Evolutionary conservation across 208 protist species (phyloP).

Genomic region (Trypanosoma vivax): DNA sequence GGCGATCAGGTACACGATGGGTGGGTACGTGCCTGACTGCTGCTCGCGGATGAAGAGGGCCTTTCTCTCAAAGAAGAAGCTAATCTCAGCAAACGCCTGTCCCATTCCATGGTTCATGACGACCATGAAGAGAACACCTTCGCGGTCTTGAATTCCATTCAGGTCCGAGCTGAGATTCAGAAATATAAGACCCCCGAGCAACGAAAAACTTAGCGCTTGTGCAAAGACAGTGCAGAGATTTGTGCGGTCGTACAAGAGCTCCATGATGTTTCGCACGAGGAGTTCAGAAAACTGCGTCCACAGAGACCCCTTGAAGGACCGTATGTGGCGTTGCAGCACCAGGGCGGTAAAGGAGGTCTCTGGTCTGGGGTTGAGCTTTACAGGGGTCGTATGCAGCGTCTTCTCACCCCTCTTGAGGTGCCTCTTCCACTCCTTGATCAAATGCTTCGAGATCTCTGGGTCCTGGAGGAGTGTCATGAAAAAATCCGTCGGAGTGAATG

Average conservation of each 20-base stretch:
- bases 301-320: conserved; percentile 32
- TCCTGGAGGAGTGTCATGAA: conserved; percentile 83
- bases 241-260: conserved; percentile 35
- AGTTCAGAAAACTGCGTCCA: conserved; percentile 58
- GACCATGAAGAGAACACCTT: conserved; percentile 64
- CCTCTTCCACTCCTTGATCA: conserved; percentile 68
- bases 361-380: conserved; percentile 30
- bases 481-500: conserved; percentile 84
- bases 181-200: conserved; percentile 70
- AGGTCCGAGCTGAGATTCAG: conserved; percentile 45
- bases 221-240: conserved; percentile 37
- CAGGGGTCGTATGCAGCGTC: conserved; percentile 46
- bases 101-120: conserved; percentile 57
- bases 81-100: conserved; percentile 46
- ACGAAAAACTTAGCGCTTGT: conserved; percentile 55
- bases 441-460: conserved; percentile 28
- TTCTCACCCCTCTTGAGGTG: conserved; percentile 36
- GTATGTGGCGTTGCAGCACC: conserved; percentile 46
- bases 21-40: conserved; percentile 55
- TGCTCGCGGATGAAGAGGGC: conserved; percentile 67
- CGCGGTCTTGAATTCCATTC: conserved; percentile 46
- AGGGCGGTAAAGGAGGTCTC: conserved; percentile 27
- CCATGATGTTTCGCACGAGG: conserved; percentile 23
- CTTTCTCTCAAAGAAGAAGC: conserved; percentile 32
- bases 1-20: conserved; percentile 44